A percentile compares a stretch with the other conserved stretches of the same genome.
phyloP scores from a whole-genome alignment of 371 early-diverging fungal species.

The Paraphysoderma sedebokerense region DNA sequence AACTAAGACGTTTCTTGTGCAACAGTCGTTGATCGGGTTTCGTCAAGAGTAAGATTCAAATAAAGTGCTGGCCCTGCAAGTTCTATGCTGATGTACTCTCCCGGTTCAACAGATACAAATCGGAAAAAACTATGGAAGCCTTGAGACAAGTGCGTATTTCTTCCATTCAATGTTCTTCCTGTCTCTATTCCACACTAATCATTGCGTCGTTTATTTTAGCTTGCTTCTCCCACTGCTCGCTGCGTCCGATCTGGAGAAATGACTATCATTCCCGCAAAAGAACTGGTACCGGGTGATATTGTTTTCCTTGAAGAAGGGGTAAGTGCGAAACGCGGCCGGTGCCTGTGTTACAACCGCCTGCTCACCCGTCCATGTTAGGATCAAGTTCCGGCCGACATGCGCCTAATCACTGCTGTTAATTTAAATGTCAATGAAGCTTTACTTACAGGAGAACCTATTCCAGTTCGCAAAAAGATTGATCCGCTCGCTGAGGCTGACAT shows the following conservation, averaged over 20 bases:
- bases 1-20: too few species aligned
- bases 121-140: conserved; percentile 42
- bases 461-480: conserved; percentile 38
- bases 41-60: conserved; percentile 77
- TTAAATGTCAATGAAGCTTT: conserved; percentile 66
- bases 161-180: too few species aligned
- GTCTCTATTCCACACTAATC: too few species aligned
- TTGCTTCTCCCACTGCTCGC: conserved; percentile 52
- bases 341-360: too few species aligned
- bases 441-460: conserved; percentile 68
- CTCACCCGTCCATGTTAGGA: too few species aligned
- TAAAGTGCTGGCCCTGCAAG: conserved; percentile 68
- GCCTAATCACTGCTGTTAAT: conserved; percentile 58
- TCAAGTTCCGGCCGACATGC: conserved; percentile 58
- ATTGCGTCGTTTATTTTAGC: too few species aligned
- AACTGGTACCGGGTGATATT: conserved; percentile 79
- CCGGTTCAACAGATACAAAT: too few species aligned
- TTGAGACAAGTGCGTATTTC: too few species aligned
- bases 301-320: conserved; percentile 63
- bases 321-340: too few species aligned
- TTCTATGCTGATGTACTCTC: too few species aligned
- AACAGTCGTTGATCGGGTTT: too few species aligned
- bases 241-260: conserved; percentile 63
- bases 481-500: neutral
- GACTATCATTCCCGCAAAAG: conserved; percentile 39